Evolutionary conservation across 176 grass and related monocot genomes (phyloP).

Genomic region (Sorghum bicolor): Sorghum_bicolor_NCBIv3 NC_012870.2:71666501-71667000

Average conservation of each 20-base stretch:
- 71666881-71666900: background rate
- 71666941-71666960: constrained; percentile 17
- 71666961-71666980: background rate
- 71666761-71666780: constrained; percentile 5
- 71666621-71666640: background rate
- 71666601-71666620: background rate
- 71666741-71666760: background rate
- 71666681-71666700: background rate
- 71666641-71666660: background rate
- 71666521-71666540: too few species aligned
- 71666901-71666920: constrained; percentile 11
- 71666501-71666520: too few species aligned
- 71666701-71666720: background rate
- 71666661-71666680: background rate
- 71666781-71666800: background rate
- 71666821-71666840: background rate
- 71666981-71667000: constrained; percentile 34
- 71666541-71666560: background rate
- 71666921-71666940: constrained; percentile 45
- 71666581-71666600: background rate
- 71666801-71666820: background rate
- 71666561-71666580: background rate
- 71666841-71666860: too few species aligned
- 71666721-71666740: background rate
- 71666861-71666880: background rate